A percentile compares a stretch with the other conserved stretches of the same genome.
These are phyloP conservation scores for Trypanosoma grayi DNA, from an alignment of 208 protist genomes.

Conservation along the genomic window DNA sequence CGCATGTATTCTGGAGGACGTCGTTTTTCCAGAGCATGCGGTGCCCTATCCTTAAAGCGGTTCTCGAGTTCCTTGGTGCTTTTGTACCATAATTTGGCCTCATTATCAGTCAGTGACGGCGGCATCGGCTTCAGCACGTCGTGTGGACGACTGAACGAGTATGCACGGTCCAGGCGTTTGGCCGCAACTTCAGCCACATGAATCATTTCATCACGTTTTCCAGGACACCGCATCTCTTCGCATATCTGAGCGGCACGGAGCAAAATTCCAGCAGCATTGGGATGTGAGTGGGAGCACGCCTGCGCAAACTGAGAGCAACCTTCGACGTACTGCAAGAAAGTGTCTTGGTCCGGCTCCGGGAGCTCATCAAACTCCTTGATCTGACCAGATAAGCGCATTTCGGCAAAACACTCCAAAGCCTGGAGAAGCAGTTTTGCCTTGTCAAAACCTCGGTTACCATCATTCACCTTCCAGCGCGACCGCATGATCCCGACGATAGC, in stretches of 20 bases:
- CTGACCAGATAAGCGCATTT: slow-evolving; percentile 64
- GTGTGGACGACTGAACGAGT: slow-evolving; percentile 63
- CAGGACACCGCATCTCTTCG: slow-evolving; percentile 83
- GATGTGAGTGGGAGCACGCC: slow-evolving; percentile 80
- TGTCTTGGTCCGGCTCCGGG: slow-evolving; percentile 78
- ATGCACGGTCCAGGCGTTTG: slow-evolving; percentile 68
- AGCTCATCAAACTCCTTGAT: slow-evolving; percentile 66
- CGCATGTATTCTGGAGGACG: slow-evolving; percentile 34
- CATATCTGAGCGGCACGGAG: slow-evolving; percentile 80
- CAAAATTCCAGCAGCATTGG: slow-evolving; percentile 72
- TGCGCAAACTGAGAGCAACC: slow-evolving; percentile 72
- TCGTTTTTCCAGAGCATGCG: slow-evolving; percentile 38
- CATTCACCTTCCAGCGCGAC: slow-evolving; percentile 71
- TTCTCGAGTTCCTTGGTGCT: slow-evolving; percentile 42
- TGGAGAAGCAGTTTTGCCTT: slow-evolving; percentile 80
- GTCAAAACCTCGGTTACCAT: slow-evolving; percentile 85
- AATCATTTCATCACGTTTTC: slow-evolving; percentile 84
- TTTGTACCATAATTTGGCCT: slow-evolving; percentile 24
- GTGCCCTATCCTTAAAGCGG: slow-evolving; percentile 52
- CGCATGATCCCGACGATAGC: slow-evolving; percentile 70
- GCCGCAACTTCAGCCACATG: slow-evolving; percentile 70
- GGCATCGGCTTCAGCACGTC: slow-evolving; percentile 32
- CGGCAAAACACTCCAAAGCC: slow-evolving; percentile 87
- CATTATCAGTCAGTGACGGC: slow-evolving; percentile 37
- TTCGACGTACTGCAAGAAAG: slow-evolving; percentile 85